phyloP scores from a whole-genome alignment of 352 stramenopile species.

The Globisporangium iwayamae region DNA sequence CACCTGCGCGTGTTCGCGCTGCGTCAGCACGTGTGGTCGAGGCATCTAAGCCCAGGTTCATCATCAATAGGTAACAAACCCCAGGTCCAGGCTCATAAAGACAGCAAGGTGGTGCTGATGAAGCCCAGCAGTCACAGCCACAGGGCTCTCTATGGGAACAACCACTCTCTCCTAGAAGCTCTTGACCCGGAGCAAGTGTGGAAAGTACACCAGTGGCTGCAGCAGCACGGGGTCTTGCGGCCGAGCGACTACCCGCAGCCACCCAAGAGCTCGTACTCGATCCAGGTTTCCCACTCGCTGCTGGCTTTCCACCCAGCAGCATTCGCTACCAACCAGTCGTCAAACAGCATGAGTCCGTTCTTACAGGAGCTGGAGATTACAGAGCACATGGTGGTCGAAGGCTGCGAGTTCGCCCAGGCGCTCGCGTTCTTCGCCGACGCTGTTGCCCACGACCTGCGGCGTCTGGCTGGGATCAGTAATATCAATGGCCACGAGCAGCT shows the following conservation, averaged over 20 bases:
- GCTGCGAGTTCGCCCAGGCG: slow-evolving; percentile 27
- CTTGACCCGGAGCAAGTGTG: slow-evolving; percentile 15
- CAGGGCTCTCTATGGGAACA: slow-evolving; percentile 15
- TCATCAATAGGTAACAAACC: not conserved
- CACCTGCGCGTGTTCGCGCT: slow-evolving; percentile 37
- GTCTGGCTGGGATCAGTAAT: slow-evolving; percentile 15
- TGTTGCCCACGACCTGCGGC: slow-evolving; percentile 26
- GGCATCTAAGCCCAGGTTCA: not conserved
- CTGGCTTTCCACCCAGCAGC: slow-evolving; percentile 24
- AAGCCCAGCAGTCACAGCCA: not conserved
- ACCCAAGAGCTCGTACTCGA: slow-evolving; percentile 40
- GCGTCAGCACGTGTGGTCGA: slow-evolving; percentile 27
- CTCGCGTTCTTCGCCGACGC: slow-evolving; percentile 38
- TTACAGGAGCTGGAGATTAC: slow-evolving; percentile 23
- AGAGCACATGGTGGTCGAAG: slow-evolving; percentile 44
- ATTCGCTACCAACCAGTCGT: not conserved
- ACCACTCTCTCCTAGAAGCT: slow-evolving; percentile 17
- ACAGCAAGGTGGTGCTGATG: not conserved
- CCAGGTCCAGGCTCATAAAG: not conserved
- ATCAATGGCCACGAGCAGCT: not conserved
- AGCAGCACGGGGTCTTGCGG: slow-evolving; percentile 18
- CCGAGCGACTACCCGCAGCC: slow-evolving; percentile 23
- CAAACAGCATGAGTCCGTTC: not conserved
- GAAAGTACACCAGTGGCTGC: slow-evolving; percentile 23
- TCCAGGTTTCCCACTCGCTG: slow-evolving; percentile 24